Base-by-base conservation (phyloP, 2,329 filamentous ascomycete genomes). In the Trichoderma harzianum region DNA sequence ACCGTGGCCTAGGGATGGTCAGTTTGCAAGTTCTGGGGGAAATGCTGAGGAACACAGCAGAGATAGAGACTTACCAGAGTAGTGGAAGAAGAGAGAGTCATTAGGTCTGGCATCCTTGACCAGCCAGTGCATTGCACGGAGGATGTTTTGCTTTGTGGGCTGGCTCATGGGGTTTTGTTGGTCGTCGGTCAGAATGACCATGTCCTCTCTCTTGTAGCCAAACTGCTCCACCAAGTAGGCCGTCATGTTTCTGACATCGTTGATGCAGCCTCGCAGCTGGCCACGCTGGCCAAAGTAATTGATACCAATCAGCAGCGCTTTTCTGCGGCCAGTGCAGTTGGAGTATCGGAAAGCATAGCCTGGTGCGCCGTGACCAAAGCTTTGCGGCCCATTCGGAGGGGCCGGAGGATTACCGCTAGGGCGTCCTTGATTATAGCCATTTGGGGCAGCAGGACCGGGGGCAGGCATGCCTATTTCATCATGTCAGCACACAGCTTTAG, bases 131-230 rank as follows among this genome's bases (percentile, higher is more conserved):
- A 98, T 98, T 34, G 95, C 95, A 68, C 95, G 89, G 47, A 98
- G 82, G 70, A 98, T 97, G 79, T 98, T 98, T 76, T 93, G 92
- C 82, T 98, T 98, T 6, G 94, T 97, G 10, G 95, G 95, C 83
- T 97, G 94, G 82, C 94, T 97, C 93, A 98, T 97, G 30, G 94
- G 93, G 77, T 97, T 97, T 80, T 97, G 94, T 84, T 98, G 95
- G 80, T 98, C 95, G 79, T 98, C 95, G 51, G 95, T 98, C 80
- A 98, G 87, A 74, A 96, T 91, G 24, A 98, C 95, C 95, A 98
- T 98, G 79, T 98, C 95, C 82, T 98, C 95, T 72, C 94, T 87
- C 83, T 94, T 94, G 82, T 98, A 98, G 34, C 93, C 93, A 81
- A 97, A 98, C 78, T 94, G 91, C 81, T 95, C 90, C 74, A 93